Conservation (phyloP, 495 filamentous ascomycete genomes). For the Aspergillus asperescens region DNA sequence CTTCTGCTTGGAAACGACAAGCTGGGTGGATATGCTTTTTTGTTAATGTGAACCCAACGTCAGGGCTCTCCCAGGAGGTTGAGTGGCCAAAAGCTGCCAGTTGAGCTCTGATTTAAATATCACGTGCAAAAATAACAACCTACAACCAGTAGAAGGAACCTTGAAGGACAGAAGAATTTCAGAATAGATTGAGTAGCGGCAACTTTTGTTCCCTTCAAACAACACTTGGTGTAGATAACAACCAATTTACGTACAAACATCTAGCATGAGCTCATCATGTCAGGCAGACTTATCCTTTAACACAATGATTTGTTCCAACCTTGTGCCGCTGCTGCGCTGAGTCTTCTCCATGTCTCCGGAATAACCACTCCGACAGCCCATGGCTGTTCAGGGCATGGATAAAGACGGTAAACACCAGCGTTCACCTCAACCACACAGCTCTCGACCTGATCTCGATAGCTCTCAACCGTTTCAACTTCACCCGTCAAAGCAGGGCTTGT, state of each 20-base stretch:
- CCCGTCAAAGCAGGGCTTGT: slow-evolving; percentile 10
- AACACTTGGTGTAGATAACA: slow-evolving; percentile 18
- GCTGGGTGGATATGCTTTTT: no score
- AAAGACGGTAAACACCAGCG: slow-evolving; percentile 20
- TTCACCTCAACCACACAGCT: slow-evolving; percentile 21
- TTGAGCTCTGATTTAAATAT: no score
- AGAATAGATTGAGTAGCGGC: background rate
- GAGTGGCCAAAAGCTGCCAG: no score
- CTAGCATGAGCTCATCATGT: slow-evolving; percentile 32
- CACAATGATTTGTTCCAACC: slow-evolving; percentile 22
- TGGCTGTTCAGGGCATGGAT: slow-evolving; percentile 13
- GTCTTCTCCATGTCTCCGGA: slow-evolving; percentile 13
- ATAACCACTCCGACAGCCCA: slow-evolving; percentile 11
- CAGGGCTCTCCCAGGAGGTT: no score
- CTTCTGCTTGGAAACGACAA: no score
- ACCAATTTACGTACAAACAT: slow-evolving; percentile 32
- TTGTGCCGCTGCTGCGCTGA: slow-evolving; percentile 15
- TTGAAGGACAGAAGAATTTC: no score
- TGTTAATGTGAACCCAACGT: no score
- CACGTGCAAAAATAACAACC: no score
- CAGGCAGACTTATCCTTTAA: slow-evolving; percentile 21
- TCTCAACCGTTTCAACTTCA: slow-evolving; percentile 6
- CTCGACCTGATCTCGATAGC: slow-evolving; percentile 14
- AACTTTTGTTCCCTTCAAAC: slow-evolving; percentile 6
- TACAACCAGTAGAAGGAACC: background rate